Percentiles rank a stretch among this genome's conserved stretches.
Conservation (phyloP, 2,329 filamentous ascomycete genomes). For the Arthrocladium fulminans region DNA sequence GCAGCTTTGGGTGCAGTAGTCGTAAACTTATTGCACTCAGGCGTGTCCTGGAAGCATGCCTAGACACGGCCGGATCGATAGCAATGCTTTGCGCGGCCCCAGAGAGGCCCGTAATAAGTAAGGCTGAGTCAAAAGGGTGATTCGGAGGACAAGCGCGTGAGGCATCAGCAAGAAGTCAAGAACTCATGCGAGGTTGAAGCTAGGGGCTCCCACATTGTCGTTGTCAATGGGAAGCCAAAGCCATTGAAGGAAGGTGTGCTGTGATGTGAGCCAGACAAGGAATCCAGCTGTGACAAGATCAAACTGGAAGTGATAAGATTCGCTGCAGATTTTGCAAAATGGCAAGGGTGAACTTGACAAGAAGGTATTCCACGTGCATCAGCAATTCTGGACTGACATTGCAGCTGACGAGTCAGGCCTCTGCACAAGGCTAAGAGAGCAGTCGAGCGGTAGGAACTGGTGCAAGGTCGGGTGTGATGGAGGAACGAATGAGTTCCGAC, state of each 20-base stretch:
- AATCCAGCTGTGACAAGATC: constrained; percentile 1
- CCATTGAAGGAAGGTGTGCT: constrained; percentile 13
- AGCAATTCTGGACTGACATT: constrained; percentile 66
- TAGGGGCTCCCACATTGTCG: constrained; percentile 16
- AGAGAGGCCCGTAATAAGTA: constrained; percentile 15
- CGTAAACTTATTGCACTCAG: no score
- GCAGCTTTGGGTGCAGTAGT: no score
- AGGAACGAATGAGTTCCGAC: no score
- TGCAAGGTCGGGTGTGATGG: no score
- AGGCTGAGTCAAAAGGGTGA: constrained; percentile 10
- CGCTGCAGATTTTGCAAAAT: constrained; percentile 8
- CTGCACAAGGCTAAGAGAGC: constrained; percentile 48
- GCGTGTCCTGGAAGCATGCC: no score
- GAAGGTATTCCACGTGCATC: constrained; percentile 74
- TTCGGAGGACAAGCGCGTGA: constrained; percentile 12
- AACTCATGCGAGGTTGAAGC: constrained; percentile 11
- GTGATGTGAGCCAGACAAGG: constrained; percentile 13
- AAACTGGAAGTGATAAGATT: constrained; percentile 16
- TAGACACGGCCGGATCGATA: no score
- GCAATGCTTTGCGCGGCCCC: no score
- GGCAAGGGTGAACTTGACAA: constrained; percentile 56
- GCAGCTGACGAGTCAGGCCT: constrained; percentile 63
- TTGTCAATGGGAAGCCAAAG: constrained; percentile 15
- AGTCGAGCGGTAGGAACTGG: constrained; percentile 7
- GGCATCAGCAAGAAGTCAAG: constrained; percentile 9